phyloP scores from a whole-genome alignment of 257 asterid species.

The Penstemon newberryi region DNA sequence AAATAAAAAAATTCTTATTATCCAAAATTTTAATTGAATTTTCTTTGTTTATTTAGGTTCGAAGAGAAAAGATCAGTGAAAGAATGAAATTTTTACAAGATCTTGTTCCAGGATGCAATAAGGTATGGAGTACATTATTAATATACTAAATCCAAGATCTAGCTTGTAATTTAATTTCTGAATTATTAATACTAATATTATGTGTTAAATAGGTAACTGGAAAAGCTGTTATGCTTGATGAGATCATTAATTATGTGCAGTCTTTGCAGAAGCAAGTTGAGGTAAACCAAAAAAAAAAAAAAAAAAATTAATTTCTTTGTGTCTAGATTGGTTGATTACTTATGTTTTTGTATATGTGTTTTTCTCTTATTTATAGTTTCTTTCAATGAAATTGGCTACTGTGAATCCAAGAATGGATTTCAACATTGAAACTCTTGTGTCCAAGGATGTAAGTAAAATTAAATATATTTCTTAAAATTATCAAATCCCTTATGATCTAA shows the following conservation, averaged over 20 bases:
- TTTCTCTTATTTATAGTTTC: constrained; percentile 48
- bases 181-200: neutral
- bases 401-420: constrained; percentile 78
- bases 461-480: neutral
- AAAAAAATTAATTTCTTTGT: neutral
- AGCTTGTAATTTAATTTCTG: constrained; percentile 7
- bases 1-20: too few relatives aligned
- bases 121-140: constrained; percentile 40
- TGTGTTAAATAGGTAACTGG: constrained; percentile 63
- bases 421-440: constrained; percentile 58
- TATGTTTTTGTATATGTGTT: neutral
- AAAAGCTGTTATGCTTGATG: constrained; percentile 98
- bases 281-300: constrained; percentile 44
- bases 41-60: constrained; percentile 42
- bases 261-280: constrained; percentile 87
- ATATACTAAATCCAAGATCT: neutral
- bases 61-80: constrained; percentile 90
- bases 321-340: neutral
- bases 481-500: neutral
- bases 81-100: constrained; percentile 86
- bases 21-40: too few relatives aligned
- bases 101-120: constrained; percentile 96
- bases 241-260: constrained; percentile 86
- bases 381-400: constrained; percentile 84
- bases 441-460: constrained; percentile 68